Evolutionary conservation across 441 rosid genomes (phyloP).

Genomic region (Croton setiger): DNA sequence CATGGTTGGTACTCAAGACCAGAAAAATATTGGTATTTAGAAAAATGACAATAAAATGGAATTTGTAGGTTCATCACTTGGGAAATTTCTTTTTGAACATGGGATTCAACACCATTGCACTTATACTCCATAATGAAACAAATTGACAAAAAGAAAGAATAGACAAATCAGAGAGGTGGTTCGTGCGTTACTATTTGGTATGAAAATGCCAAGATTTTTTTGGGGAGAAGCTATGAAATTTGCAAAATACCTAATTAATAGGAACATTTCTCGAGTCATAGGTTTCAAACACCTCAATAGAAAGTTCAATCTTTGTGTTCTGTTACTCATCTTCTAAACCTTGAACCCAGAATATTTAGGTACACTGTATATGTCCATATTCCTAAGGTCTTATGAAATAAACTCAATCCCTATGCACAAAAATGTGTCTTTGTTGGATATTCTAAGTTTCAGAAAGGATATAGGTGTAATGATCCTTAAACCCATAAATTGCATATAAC

Average conservation of each 20-base stretch:
- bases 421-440: background rate
- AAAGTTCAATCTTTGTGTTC: background rate
- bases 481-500: background rate
- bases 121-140: background rate
- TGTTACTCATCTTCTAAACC: background rate
- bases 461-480: background rate
- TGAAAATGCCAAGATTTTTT: slow-evolving; percentile 7
- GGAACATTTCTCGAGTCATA: background rate
- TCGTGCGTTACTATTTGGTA: slow-evolving; percentile 6
- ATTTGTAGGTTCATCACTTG: background rate
- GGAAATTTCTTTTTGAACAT: background rate
- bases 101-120: background rate
- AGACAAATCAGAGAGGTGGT: background rate
- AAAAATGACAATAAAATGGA: background rate
- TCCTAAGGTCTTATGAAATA: background rate
- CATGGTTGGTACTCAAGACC: background rate
- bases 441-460: slow-evolving; percentile 1
- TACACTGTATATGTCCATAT: slow-evolving; percentile 3
- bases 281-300: background rate
- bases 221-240: background rate
- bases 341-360: background rate
- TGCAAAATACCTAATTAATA: background rate
- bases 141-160: background rate
- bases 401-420: background rate
- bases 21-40: background rate